These are phyloP conservation scores for Boletus hoseneyae DNA, from an alignment of 1,284 basidiomycete genomes.

Conservation along the genomic window DNA sequence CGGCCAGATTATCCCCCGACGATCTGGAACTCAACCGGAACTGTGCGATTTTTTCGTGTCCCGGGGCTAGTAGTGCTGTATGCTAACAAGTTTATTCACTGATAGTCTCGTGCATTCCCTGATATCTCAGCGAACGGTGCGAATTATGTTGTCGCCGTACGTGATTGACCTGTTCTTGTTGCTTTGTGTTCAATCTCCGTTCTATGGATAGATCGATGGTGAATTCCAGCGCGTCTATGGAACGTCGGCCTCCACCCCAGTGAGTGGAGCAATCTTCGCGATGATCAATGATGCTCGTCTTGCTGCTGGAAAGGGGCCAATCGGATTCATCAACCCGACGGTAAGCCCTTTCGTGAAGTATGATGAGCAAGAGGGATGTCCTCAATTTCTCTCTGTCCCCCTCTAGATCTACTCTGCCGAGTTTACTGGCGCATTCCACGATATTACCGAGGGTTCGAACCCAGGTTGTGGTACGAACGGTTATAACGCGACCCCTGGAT, in stretches of 20 bases:
- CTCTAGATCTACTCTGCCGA: conserved; percentile 20
- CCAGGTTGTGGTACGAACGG: conserved; percentile 37
- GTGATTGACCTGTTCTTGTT: neutral
- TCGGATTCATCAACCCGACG: conserved; percentile 37
- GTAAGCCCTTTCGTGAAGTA: conserved; percentile 7
- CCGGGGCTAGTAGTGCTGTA: too few species aligned
- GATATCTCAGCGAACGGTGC: conserved; percentile 41
- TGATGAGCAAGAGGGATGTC: too few species aligned
- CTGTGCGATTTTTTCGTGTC: neutral
- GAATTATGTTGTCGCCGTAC: conserved; percentile 40
- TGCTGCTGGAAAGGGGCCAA: conserved; percentile 34
- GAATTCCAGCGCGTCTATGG: conserved; percentile 32
- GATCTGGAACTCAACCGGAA: conserved; percentile 40
- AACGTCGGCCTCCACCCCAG: conserved; percentile 38
- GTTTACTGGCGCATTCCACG: conserved; percentile 32
- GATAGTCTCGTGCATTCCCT: neutral
- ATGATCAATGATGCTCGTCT: conserved; percentile 46
- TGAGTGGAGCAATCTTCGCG: conserved; percentile 40
- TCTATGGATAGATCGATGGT: too few species aligned
- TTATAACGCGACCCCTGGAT: conserved; percentile 32
- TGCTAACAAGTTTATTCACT: neutral
- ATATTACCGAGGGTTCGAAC: conserved; percentile 40
- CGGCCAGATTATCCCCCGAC: conserved; percentile 24
- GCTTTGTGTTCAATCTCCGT: neutral
- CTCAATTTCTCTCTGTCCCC: too few species aligned